These are phyloP conservation scores for Hamamelis virginiana DNA, from an alignment of 164 flowering plant genomes.

Conservation along the genomic window DNA sequence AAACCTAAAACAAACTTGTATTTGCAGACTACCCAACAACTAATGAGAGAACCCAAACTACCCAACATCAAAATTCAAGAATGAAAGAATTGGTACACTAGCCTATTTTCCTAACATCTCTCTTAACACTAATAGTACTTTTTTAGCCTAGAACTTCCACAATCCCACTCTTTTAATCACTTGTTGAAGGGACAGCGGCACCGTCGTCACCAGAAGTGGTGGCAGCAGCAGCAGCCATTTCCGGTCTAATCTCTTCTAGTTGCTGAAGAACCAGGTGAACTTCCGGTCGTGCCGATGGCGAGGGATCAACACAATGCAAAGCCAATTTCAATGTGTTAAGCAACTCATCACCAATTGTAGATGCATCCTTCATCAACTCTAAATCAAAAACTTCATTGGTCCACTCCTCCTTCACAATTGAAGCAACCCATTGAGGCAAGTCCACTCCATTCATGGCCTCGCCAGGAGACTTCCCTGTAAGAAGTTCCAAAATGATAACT, in stretches of 20 bases:
- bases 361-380: constrained; percentile 38
- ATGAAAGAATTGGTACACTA: constrained; percentile 25
- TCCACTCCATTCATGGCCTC: constrained; percentile 39
- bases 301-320: constrained; percentile 25
- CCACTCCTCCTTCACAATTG: constrained; percentile 57
- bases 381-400: constrained; percentile 48
- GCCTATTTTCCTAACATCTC: background rate
- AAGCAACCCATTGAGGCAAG: constrained; percentile 52
- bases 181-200: constrained; percentile 9
- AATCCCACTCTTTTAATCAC: background rate
- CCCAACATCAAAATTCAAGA: constrained; percentile 16
- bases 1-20: constrained; percentile 7
- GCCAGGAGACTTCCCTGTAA: constrained; percentile 49
- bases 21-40: constrained; percentile 21
- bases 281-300: constrained; percentile 22
- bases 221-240: constrained; percentile 3
- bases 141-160: too few species aligned
- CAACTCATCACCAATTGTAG: constrained; percentile 23
- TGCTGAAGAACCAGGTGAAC: constrained; percentile 20
- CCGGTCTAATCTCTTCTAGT: constrained; percentile 17
- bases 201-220: constrained; percentile 9
- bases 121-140: too few species aligned
- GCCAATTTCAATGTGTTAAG: constrained; percentile 22
- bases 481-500: constrained; percentile 42
- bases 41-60: background rate